phyloP scores from a whole-genome alignment of 306 rosid species.

The Cercis canadensis region DNA sequence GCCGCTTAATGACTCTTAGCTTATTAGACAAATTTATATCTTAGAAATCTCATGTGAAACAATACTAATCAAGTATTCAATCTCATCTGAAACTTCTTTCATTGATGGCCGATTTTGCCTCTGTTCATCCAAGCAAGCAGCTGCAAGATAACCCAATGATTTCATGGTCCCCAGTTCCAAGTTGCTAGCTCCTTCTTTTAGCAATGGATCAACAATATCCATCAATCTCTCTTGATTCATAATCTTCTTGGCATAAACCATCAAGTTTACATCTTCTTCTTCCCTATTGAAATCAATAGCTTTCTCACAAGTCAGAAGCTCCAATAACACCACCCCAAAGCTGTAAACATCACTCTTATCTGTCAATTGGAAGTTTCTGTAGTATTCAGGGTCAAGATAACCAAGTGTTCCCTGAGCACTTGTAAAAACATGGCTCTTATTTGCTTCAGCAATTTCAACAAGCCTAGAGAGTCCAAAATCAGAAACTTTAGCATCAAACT shows the following conservation, averaged over 20 bases:
- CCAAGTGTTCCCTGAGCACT: conserved; percentile 63
- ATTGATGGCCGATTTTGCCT: conserved; percentile 64
- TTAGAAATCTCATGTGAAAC: conserved; percentile 33
- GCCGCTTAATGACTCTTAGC: background rate
- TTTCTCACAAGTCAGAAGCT: conserved; percentile 53
- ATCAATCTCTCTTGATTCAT: conserved; percentile 44
- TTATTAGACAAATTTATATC: background rate
- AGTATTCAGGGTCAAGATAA: conserved; percentile 63
- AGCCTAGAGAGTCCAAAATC: conserved; percentile 64
- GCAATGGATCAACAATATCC: conserved; percentile 53
- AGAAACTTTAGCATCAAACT: conserved; percentile 57
- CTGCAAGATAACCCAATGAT: conserved; percentile 54
- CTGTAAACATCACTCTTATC: conserved; percentile 74
- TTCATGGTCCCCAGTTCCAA: conserved; percentile 56
- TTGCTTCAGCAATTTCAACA: conserved; percentile 51
- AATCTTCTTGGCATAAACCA: conserved; percentile 52
- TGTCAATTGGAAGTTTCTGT: conserved; percentile 48
- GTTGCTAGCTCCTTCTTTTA: conserved; percentile 48
- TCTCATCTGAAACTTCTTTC: conserved; percentile 67
- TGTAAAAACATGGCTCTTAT: conserved; percentile 48
- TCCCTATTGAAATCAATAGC: conserved; percentile 65
- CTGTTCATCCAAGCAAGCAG: conserved; percentile 55
- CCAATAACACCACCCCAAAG: conserved; percentile 63
- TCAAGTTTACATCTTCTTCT: conserved; percentile 65
- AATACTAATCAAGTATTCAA: conserved; percentile 47